Evolutionary conservation across 176 grass and related monocot species (phyloP).

Genomic region (Carex cristatella): DNA sequence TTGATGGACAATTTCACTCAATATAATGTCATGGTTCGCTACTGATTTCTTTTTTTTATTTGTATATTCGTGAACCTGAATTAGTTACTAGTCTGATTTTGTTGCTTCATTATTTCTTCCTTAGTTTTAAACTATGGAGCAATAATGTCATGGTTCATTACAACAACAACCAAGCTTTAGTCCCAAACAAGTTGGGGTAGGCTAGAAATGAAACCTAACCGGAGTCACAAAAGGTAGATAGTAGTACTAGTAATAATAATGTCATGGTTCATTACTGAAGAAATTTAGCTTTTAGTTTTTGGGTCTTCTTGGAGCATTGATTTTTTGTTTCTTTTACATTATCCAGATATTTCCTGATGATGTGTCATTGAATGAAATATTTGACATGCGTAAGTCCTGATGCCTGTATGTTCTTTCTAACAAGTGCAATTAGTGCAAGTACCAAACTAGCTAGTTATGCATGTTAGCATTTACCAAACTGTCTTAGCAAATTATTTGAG

Average conservation of each 20-base stretch:
- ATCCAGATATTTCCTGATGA: conserved; percentile 78
- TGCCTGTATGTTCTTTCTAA: conserved; percentile 36
- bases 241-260: no score
- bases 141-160: no score
- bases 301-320: background rate
- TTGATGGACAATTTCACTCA: no score
- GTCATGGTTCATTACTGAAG: no score
- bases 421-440: conserved; percentile 6
- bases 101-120: no score
- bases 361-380: conserved; percentile 48
- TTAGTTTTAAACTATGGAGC: no score
- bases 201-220: no score
- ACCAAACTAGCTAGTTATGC: background rate
- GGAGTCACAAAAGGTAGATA: no score
- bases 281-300: no score
- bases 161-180: no score
- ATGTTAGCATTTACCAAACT: background rate
- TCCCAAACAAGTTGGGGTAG: no score
- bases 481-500: background rate
- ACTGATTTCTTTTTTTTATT: background rate
- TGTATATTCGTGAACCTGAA: background rate
- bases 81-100: background rate
- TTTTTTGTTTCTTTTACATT: conserved; percentile 24
- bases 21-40: background rate
- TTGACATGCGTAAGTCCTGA: no score